Evolutionary conservation across 768 basidiomycete genomes (phyloP), one percentile per base, ranked within the genome.

Genomic region (Rhodotorula diobovata): DNA sequence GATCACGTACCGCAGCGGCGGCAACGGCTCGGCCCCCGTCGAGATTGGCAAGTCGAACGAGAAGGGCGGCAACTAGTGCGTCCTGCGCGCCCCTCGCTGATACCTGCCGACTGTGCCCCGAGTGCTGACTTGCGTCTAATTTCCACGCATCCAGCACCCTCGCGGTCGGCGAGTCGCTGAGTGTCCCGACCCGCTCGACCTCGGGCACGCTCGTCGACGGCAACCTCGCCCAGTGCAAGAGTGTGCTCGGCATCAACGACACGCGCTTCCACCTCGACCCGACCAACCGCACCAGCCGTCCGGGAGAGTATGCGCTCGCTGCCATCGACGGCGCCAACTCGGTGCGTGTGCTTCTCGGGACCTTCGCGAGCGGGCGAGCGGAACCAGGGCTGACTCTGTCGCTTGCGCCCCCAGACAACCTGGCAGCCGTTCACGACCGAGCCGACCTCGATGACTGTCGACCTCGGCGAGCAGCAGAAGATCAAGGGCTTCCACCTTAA

Each of bases 291-390:
- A 20, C 41, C 18, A 67, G 71, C 57, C 67, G 71, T 7, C 74
- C 74, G 0, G 74, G 74, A 6, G 70, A 75, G 41, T 75, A 59
- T 53, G 67, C 60, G 1, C 56, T 71, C 28, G 43, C 64, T 6
- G 74, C 74, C 8, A 59, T 75, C 21, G 74, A 75, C 35, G 74
- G 74, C 14, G 61, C 70, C 10, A 75, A 75, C 57, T 65, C 72
- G 7, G 70, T 72, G 25, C 39, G 70, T 64, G 6, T 0, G 6
- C 20, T 50, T 15, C 34, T n/a, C n/a, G n/a, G n/a, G n/a, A n/a
- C n/a, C 50, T 16, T 16, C 28, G 9, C 12, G 11, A 20, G 11
- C 8, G 12, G 50, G 20, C n/a, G n/a, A n/a, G n/a, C n/a, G 21
- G 14, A 23, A 46, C 30, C 14, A 23, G 20, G 15, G 6, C 32